Evolutionary conservation across 2,329 filamentous ascomycete species (phyloP), one percentile per base, ranked within the genome.

Genomic region (Fonsecaea monophora): DNA sequence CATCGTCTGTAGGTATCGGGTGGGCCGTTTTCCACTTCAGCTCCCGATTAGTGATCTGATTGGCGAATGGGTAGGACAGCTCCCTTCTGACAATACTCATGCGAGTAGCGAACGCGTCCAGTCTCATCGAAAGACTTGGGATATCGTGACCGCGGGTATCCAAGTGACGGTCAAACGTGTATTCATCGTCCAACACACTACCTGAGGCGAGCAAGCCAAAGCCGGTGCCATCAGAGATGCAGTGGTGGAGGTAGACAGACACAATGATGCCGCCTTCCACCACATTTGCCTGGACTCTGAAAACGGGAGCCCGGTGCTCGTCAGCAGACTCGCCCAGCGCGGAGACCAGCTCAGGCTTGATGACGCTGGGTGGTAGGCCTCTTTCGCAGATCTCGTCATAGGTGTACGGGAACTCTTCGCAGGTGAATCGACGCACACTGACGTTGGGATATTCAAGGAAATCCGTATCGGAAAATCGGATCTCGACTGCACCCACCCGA

Each of bases 231-330:
- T 73, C 72, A 25, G 71, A 71, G 60, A 72, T 68, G 65, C 72
- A 72, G 55, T 73, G 72, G 40, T 73, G 72, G 15, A 73, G 64
- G 55, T 72, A 73, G 34, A 72, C 45, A 4, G 71, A 71, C 18
- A 73, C 65, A 25, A 73, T 70, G 50, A 73, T 37, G 4, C 72
- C 72, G 21, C 72, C 72, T 58, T 69, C 62, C 13, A 73, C 65
- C 10, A 73, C 61, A 60, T 73, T 73, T 50, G 68, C 72, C 37
- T 70, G 69, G 6, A 72, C 63, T 42, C 71, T 67, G 60, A 73
- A 70, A 5, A 72, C 71, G 5, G 71, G 71, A 15, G 71, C 69
- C 8, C 59, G 56, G 25, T 70, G 62, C 50, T 69, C 64, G 54
- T 69, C 69, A 8, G 68, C 68, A 38, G 68, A 66, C 15, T 71